Base-by-base conservation (phyloP, 139 green algal genomes). In the Microglena sp. region DNA sequence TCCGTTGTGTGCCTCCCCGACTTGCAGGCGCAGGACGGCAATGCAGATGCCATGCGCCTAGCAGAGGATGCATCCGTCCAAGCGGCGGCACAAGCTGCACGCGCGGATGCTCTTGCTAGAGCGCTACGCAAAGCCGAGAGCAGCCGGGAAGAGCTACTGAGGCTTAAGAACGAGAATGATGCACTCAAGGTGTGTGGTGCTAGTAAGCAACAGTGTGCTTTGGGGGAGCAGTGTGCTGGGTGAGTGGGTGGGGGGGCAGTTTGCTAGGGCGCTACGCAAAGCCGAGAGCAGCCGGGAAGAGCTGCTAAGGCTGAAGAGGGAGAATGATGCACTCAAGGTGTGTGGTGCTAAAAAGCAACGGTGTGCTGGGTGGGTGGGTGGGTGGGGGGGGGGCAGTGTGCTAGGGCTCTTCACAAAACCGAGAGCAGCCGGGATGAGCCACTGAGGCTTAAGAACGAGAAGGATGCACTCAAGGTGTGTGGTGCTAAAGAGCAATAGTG, bases 301-400 rank as follows among this genome's bases (percentile, higher is more conserved):
- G 69, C 60, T 67, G 50, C 53, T 36, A 40, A 45, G 60, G 60
- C 55, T 71, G 28, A 66, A 61, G 55, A 71, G 71, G 1, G 86
- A 92, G 75, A 93, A 93, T 60, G 74, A 85, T 7, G 82, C 85
- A 2, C 72, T 93, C 55, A 62, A 62, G 55, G 55, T 62, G 30
- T n/a, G 30, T 91, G 69, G n/a, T n/a, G n/a, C n/a, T n/a, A n/a
- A n/a, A n/a, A n/a, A n/a, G n/a, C n/a, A n/a, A n/a, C n/a, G n/a
- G n/a, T n/a, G n/a, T n/a, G n/a, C n/a, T n/a, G n/a, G n/a, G n/a
- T n/a, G n/a, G n/a, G n/a, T n/a, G n/a, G n/a, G n/a, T n/a, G n/a
- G n/a, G n/a, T n/a, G n/a, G n/a, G n/a, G n/a, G n/a, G n/a, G n/a
- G n/a, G n/a, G n/a, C n/a, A n/a, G n/a, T n/a, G n/a, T 29, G 69